Conservation (phyloP, 176 grass and related monocot genomes). For the Aegilops tauschii region DNA sequence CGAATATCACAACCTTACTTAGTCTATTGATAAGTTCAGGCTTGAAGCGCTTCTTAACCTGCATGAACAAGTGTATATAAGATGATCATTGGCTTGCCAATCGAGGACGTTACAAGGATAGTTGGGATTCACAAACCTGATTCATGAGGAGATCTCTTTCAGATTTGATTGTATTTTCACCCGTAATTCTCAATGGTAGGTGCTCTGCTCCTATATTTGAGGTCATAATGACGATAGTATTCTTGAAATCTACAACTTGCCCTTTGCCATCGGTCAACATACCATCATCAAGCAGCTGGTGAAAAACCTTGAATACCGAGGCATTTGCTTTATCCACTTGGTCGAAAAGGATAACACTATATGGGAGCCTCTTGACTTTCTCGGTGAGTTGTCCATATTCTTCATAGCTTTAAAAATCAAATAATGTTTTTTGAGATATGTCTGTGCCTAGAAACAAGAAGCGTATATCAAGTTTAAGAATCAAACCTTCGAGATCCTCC, state of each 20-base stretch:
- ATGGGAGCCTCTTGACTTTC: background rate
- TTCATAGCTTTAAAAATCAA: background rate
- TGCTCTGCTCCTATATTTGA: background rate
- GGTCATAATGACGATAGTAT: background rate
- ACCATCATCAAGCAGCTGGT: background rate
- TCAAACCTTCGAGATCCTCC: constrained; percentile 43
- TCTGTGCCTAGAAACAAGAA: background rate
- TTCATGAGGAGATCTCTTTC: background rate
- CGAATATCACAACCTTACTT: background rate
- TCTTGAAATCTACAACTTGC: background rate
- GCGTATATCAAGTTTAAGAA: background rate
- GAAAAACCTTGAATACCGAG: background rate
- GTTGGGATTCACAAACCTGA: background rate
- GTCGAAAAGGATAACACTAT: background rate
- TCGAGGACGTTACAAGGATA: background rate
- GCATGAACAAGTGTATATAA: background rate
- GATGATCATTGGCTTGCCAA: background rate
- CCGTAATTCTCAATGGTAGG: background rate
- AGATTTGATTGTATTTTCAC: background rate
- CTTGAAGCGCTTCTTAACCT: background rate
- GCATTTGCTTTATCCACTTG: background rate
- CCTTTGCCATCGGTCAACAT: background rate
- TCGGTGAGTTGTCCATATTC: background rate
- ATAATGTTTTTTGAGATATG: background rate
- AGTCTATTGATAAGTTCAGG: background rate